phyloP scores from a whole-genome alignment of 768 basidiomycete genomes.

The Mycena leptocephala region DNA sequence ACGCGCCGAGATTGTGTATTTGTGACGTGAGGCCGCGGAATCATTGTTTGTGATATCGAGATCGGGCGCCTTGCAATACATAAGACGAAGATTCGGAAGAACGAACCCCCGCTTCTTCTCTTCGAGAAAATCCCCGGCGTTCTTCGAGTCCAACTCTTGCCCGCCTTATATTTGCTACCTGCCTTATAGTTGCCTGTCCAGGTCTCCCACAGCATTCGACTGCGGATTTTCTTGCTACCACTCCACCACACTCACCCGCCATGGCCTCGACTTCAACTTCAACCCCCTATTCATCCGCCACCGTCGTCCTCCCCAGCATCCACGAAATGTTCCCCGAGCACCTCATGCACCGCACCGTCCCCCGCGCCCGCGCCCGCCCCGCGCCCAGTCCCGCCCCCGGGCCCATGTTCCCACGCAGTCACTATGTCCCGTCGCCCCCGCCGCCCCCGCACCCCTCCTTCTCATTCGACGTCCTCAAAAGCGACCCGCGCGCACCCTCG shows the following conservation, averaged over 20 bases:
- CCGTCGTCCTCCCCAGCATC: constrained; percentile 23
- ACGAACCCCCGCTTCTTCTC: too few relatives aligned
- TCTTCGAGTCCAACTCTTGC: too few relatives aligned
- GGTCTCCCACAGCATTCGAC: too few relatives aligned
- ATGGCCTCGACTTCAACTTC: constrained; percentile 11
- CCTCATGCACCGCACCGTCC: background rate
- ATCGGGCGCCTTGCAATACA: background rate
- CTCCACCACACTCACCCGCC: background rate
- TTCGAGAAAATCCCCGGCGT: too few relatives aligned
- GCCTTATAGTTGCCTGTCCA: too few relatives aligned
- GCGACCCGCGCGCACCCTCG: too few relatives aligned
- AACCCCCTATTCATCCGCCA: background rate
- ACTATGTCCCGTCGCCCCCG: background rate
- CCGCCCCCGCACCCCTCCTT: background rate
- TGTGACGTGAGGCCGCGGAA: background rate
- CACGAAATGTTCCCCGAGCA: constrained; percentile 31
- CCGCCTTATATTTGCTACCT: too few relatives aligned
- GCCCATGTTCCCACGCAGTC: background rate
- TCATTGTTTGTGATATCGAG: background rate
- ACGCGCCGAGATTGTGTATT: background rate
- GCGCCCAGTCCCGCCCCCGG: background rate
- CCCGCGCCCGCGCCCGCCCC: background rate
- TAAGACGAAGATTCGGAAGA: too few relatives aligned
- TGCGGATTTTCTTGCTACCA: too few relatives aligned
- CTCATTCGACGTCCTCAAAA: constrained; percentile 31